phyloP scores from a whole-genome alignment of 257 asterid genomes.

The Solanum ossicruentum region DNA sequence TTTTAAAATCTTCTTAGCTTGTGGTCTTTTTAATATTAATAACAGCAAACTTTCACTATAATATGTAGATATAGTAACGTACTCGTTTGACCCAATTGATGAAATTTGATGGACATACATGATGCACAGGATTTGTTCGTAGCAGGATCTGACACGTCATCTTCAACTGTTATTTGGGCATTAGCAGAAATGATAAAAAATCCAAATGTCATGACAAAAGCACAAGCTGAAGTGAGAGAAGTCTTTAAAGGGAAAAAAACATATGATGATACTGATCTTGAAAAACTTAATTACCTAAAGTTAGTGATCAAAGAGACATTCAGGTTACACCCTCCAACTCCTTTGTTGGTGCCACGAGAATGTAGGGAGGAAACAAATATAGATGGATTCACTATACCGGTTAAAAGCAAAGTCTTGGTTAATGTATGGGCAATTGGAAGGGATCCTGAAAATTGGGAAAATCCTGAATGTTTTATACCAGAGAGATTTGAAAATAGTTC shows the following conservation, averaged over 20 bases:
- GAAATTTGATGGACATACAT: background rate
- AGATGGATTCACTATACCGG: background rate
- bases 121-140: background rate
- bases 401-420: background rate
- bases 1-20: background rate
- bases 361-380: conserved; percentile 6
- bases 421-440: conserved; percentile 13
- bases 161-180: background rate
- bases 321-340: background rate
- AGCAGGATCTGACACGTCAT: background rate
- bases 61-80: no score
- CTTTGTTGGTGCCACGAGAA: conserved; percentile 4
- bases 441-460: background rate
- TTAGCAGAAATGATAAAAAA: background rate
- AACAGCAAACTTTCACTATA: background rate
- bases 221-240: background rate
- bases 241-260: background rate
- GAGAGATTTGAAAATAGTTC: background rate
- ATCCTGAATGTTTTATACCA: background rate
- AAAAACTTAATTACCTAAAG: background rate
- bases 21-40: background rate
- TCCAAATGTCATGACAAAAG: background rate
- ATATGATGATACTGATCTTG: background rate
- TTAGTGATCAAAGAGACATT: background rate
- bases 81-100: background rate